phyloP scores from a whole-genome alignment of 345 rosid species.

The Euphorbia pulcherrima region DNA sequence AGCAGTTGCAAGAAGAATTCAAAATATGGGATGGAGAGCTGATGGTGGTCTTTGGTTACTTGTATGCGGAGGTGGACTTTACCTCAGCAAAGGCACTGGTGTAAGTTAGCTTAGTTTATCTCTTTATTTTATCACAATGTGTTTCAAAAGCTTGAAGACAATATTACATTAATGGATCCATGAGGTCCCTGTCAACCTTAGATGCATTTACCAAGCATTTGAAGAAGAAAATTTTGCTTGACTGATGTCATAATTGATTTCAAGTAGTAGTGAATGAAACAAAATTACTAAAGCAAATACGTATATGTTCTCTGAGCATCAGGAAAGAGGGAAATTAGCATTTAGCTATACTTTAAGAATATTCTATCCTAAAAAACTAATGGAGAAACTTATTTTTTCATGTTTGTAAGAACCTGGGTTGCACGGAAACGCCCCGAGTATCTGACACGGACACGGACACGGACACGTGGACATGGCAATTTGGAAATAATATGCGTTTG shows the following conservation, averaged over 20 bases:
- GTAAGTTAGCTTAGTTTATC: conserved; percentile 37
- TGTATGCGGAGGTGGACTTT: conserved; percentile 96
- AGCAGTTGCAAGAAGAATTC: conserved; percentile 90
- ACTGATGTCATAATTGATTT: not conserved
- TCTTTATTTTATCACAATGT: conserved; percentile 1
- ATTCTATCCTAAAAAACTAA: not conserved
- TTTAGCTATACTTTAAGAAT: not conserved
- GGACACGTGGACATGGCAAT: no score
- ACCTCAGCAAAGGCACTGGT: conserved; percentile 92
- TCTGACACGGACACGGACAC: no score
- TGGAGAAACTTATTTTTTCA: not conserved
- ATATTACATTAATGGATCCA: not conserved
- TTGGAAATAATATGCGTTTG: no score
- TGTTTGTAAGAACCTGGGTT: no score
- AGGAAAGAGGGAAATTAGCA: not conserved
- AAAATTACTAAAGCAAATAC: not conserved
- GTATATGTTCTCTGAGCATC: not conserved
- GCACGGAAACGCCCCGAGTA: no score
- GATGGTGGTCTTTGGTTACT: conserved; percentile 99
- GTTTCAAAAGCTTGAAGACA: conserved; percentile 8
- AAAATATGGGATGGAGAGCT: conserved; percentile 98
- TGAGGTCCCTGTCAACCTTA: not conserved
- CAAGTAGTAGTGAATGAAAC: not conserved
- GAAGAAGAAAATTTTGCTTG: not conserved
- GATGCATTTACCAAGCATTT: not conserved